Evolutionary conservation across 2,329 filamentous ascomycete genomes (phyloP).

Genomic region (Aspergillus tanneri): DNA sequence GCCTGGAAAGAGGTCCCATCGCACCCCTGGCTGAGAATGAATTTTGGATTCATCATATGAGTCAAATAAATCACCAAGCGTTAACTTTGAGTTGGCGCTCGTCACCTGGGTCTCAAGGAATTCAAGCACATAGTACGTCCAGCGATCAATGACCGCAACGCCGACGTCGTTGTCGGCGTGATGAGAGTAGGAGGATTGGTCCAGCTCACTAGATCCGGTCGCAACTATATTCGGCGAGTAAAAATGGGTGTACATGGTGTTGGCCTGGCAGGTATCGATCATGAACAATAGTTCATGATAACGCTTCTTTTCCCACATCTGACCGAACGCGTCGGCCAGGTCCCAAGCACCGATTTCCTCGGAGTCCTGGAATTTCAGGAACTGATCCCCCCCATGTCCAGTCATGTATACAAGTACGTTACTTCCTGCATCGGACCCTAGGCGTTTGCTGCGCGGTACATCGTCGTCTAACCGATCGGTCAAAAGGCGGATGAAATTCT

Average conservation of each 20-base stretch:
- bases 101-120: conserved; percentile 90
- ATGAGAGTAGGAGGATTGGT: conserved; percentile 95
- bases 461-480: conserved; percentile 93
- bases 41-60: conserved; percentile 95
- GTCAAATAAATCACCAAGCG: conserved; percentile 90
- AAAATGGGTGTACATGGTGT: conserved; percentile 98
- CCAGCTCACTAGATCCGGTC: conserved; percentile 91
- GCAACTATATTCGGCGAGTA: conserved; percentile 98
- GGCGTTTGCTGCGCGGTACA: conserved; percentile 88
- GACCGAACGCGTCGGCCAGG: conserved; percentile 92
- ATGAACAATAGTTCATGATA: conserved; percentile 99
- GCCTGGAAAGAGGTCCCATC: conserved; percentile 92
- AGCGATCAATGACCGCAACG: conserved; percentile 96
- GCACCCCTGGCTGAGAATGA: conserved; percentile 84
- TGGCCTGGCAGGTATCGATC: conserved; percentile 99
- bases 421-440: conserved; percentile 90
- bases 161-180: conserved; percentile 98
- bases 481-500: conserved; percentile 94
- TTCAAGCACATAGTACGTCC: conserved; percentile 97
- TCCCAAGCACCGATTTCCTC: conserved; percentile 98
- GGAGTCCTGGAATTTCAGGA: conserved; percentile 96
- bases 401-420: conserved; percentile 99
- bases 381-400: conserved; percentile 95
- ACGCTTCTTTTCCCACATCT: conserved; percentile 99
- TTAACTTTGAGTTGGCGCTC: conserved; percentile 82